Evolutionary conservation across 768 basidiomycete genomes (phyloP), one percentile per base, ranked within the genome.

Genomic region (Gloeopeniophorella convolvens): DNA sequence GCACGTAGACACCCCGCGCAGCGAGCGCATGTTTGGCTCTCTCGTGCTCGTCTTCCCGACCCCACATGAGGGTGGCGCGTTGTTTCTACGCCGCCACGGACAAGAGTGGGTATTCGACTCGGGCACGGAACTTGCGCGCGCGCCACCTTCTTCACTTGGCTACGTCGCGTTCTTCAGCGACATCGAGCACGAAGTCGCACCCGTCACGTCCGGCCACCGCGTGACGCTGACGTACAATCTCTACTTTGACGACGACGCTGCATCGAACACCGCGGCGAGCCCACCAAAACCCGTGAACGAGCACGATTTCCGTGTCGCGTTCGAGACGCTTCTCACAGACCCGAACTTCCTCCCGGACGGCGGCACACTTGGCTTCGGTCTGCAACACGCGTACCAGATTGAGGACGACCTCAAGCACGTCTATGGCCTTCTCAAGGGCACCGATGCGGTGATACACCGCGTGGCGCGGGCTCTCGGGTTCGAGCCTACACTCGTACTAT

Each of bases 41-140:
- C 67, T 82, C 8, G 71, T 79, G 1, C 55, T 79, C 28, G 67
- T 74, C n/a, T 68, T 77, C 42, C 77, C 77, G 6, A 72, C 71
- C 0, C 23, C 56, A 0, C 71, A 79, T 55, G 63, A 72, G 45
- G 77, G 76, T 1, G 78, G 76, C 3, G 59, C 62, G 13, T 66
- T 75, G 13, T 42, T 66, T 2, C 62, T 79, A 1, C 67, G 65
- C 10, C 63, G 69, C 28, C 46, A 39, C 8, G 64, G 57, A 12
- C 50, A 62, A 18, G 69, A 71, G 34, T 71, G 66, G 66, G 57
- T 54, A 0, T 66, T 73, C 33, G 72, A 75, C 49, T 70, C 73
- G 7, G 59, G 65, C 6, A 40, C 62, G n/a, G 45, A 58, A 2
- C 42, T 70, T 11, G 32, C 47, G 2, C 45, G 49, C 4, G 10